Evolutionary conservation across 495 filamentous ascomycete genomes (phyloP), one percentile per base, ranked within the genome.

Genomic region (Diplogelasinospora grovesii): DNA sequence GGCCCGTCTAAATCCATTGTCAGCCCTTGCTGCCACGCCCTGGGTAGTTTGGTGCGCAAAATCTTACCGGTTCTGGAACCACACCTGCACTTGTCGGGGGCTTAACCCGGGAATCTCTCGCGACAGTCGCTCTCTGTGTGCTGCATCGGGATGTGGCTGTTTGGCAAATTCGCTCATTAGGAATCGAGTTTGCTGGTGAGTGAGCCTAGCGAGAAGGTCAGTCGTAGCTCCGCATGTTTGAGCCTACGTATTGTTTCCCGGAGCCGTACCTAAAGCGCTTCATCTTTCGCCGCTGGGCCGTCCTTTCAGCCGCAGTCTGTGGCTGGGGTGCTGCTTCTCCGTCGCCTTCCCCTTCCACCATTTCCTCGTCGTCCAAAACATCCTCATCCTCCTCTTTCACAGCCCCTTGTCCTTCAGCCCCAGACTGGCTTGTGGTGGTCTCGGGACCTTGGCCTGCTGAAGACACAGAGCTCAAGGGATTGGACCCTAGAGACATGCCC

Each of bases 51-150:
- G n/a, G n/a, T n/a, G n/a, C n/a, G n/a, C n/a, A n/a, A n/a, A n/a
- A n/a, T n/a, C 74, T 49, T 73, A 95, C 90, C 90, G 79, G 64
- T 97, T 97, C 64, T 97, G 90, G 63, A 97, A 97, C 90, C 90
- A 97, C 43, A 97, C 90, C 67, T 97, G 90, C 7, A 97, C 90
- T 58, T 97, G 90, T 43, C 90, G 79, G 27, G 90, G 87, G 44
- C 85, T 95, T 30, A 97, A 67, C 8, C 90, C 90, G 29, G 90
- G 90, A 37, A 97, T 96, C 55, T 96, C 90, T 41, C 84, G 72
- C 22, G 90, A 90, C 36, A 97, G 68, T 22, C 89, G 73, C 61
- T 96, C 89, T 41, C 90, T 77, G 65, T 97, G 89, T 30, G 86
- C 85, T 22, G 90, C 89, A 60, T 97, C 89, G 9, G 90, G 90